Conservation (phyloP, 192 early-diverging fungal genomes). For the Gonapodya sp. region DNA sequence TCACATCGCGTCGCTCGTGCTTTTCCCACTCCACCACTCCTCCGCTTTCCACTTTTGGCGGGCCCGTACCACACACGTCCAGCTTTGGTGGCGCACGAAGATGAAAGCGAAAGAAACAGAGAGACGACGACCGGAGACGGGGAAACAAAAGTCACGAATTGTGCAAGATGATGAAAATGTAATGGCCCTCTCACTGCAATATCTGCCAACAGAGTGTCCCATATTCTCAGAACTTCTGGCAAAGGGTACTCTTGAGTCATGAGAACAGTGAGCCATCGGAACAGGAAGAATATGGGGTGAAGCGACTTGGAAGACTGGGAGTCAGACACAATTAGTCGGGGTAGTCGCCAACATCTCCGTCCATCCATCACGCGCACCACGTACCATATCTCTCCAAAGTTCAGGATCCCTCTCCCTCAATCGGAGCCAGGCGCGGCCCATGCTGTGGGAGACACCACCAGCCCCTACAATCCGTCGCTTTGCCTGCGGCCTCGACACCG, state of each 20-base stretch:
- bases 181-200: constrained; percentile 22
- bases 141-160: too few species aligned
- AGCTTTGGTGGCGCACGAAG: background rate
- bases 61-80: background rate
- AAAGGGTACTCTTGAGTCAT: constrained; percentile 65
- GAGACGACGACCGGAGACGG: too few species aligned
- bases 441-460: constrained; percentile 45
- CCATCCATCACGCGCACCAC: background rate
- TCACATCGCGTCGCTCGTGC: background rate
- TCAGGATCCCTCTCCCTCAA: constrained; percentile 45
- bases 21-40: background rate
- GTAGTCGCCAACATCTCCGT: too few species aligned
- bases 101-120: too few species aligned
- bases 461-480: background rate
- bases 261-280: constrained; percentile 71
- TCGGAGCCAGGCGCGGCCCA: constrained; percentile 43
- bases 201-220: constrained; percentile 71
- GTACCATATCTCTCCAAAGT: constrained; percentile 47
- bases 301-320: constrained; percentile 40
- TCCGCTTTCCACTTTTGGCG: background rate
- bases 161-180: too few species aligned
- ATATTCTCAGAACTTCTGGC: constrained; percentile 66
- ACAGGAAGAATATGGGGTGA: constrained; percentile 62
- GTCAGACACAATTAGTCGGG: constrained; percentile 5
- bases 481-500: background rate